Conservation (phyloP, 371 early-diverging fungal species). For the Syncephalastrum racemosum region DNA sequence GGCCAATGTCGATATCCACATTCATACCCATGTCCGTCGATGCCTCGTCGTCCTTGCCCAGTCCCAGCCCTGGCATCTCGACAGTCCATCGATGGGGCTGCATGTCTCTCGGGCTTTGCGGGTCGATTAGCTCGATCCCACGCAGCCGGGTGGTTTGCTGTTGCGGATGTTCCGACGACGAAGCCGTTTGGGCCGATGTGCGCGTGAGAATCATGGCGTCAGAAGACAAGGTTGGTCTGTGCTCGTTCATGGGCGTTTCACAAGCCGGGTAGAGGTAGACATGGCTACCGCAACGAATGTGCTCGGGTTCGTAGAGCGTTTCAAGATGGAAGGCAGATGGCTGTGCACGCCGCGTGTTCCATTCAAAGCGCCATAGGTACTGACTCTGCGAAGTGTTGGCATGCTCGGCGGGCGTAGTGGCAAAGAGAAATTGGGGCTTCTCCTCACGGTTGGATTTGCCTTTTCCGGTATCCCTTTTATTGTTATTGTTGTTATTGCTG, state of each 20-base stretch:
- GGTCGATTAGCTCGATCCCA: constrained; percentile 14
- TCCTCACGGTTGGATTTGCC: constrained; percentile 3
- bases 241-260: constrained; percentile 1
- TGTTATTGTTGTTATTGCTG: neutral
- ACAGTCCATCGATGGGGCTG: constrained; percentile 19
- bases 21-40: constrained; percentile 29
- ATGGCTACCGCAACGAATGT: constrained; percentile 26
- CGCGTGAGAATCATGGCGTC: constrained; percentile 20
- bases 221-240: constrained; percentile 9
- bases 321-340: constrained; percentile 10
- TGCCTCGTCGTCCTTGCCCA: constrained; percentile 18
- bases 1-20: constrained; percentile 34
- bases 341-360: constrained; percentile 1
- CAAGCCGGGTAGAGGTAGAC: constrained; percentile 31
- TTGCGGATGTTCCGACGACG: neutral
- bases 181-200: neutral
- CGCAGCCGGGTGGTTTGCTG: constrained; percentile 11
- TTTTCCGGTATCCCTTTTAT: constrained; percentile 5
- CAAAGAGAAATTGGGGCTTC: constrained; percentile 23
- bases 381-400: constrained; percentile 12
- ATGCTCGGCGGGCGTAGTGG: constrained; percentile 16
- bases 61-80: constrained; percentile 26
- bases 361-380: constrained; percentile 10
- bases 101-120: neutral
- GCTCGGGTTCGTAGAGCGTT: constrained; percentile 10